Evolutionary conservation across 2,329 filamentous ascomycete species (phyloP).

Genomic region (Kalaharituber pfeilii): DNA sequence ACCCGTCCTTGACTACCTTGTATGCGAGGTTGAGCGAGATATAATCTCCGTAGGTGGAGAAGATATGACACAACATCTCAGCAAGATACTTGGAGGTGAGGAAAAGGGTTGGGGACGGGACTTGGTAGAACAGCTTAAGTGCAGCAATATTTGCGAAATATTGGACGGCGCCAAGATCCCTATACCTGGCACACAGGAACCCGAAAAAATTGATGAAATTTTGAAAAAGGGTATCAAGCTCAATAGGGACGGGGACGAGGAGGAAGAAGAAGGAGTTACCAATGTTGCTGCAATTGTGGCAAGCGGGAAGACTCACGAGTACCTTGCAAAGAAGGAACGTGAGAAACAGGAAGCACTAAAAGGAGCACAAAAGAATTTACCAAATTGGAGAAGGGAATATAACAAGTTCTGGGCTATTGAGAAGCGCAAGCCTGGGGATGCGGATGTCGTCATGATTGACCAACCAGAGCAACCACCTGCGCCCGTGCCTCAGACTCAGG

Average conservation of each 20-base stretch:
- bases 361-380: conserved; percentile 41
- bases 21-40: conserved; percentile 51
- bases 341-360: conserved; percentile 36
- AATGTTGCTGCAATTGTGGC: conserved; percentile 75
- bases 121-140: conserved; percentile 48
- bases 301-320: conserved; percentile 64
- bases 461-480: neutral
- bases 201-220: conserved; percentile 23
- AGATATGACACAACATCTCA: conserved; percentile 59
- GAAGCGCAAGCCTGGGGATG: conserved; percentile 33
- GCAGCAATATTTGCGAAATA: conserved; percentile 48
- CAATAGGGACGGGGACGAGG: conserved; percentile 25
- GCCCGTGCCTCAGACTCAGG: no score
- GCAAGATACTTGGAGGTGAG: conserved; percentile 48
- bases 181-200: conserved; percentile 26
- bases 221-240: conserved; percentile 25
- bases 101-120: conserved; percentile 30
- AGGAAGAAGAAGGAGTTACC: conserved; percentile 53
- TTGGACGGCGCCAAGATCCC: conserved; percentile 38
- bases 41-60: conserved; percentile 64
- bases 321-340: conserved; percentile 65
- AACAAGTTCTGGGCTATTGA: conserved; percentile 63
- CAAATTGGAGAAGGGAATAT: conserved; percentile 53
- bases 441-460: conserved; percentile 3
- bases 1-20: conserved; percentile 64